Conservation (phyloP, 345 rosid genomes). For the Melastoma malabathricum region DNA sequence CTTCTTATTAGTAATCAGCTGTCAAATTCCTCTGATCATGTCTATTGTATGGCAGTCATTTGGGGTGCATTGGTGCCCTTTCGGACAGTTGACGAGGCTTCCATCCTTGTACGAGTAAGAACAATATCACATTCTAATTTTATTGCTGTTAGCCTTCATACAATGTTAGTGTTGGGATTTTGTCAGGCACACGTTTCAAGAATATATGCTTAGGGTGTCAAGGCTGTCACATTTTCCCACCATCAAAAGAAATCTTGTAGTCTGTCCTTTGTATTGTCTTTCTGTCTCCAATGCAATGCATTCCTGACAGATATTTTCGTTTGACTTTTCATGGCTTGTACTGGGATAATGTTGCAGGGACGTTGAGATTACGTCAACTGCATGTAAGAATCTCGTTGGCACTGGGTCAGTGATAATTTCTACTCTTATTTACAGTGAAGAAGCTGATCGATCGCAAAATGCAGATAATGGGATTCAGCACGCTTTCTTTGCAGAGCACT, state of each 20-base stretch:
- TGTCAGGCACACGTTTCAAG: too few species aligned
- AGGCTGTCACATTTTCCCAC: too few species aligned
- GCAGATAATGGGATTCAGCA: conserved; percentile 84
- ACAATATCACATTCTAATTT: neutral
- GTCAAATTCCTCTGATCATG: neutral
- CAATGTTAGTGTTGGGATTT: too few species aligned
- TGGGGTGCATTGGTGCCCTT: conserved; percentile 8
- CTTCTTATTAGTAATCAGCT: neutral
- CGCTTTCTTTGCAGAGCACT: conserved; percentile 56
- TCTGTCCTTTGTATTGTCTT: too few species aligned
- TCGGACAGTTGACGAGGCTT: conserved; percentile 4
- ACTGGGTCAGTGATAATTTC: conserved; percentile 9
- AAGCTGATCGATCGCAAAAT: conserved; percentile 11
- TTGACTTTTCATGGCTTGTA: too few species aligned
- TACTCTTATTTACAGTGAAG: neutral
- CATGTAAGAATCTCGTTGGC: conserved; percentile 49
- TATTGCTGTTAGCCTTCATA: too few species aligned
- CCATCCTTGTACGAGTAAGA: conserved; percentile 6
- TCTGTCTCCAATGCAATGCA: too few species aligned
- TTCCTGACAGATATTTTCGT: too few species aligned
- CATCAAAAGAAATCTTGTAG: too few species aligned
- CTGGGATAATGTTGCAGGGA: conserved; percentile 33
- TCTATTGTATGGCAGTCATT: conserved; percentile 6
- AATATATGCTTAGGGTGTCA: too few species aligned
- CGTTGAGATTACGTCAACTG: conserved; percentile 56